phyloP scores from a whole-genome alignment of 2,329 filamentous ascomycete genomes.

The Eurotiales sp. region DNA sequence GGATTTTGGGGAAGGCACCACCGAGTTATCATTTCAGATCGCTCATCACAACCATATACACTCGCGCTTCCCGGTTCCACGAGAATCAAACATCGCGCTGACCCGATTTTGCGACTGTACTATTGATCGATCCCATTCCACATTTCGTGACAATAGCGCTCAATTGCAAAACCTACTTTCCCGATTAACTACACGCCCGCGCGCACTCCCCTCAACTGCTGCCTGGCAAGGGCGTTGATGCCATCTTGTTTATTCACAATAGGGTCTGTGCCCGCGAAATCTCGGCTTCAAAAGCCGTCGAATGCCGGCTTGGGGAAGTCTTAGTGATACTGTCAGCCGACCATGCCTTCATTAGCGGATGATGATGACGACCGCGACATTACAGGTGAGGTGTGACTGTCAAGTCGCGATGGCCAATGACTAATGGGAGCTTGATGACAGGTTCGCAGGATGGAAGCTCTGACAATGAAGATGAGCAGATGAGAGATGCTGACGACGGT shows the following conservation, averaged over 20 bases:
- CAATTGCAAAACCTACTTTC: background rate
- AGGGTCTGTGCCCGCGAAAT: background rate
- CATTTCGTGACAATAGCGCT: background rate
- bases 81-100: background rate
- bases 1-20: background rate
- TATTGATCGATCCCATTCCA: background rate
- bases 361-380: slow-evolving; percentile 19
- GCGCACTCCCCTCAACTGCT: background rate
- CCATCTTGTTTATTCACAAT: background rate
- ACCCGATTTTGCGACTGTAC: background rate
- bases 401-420: background rate
- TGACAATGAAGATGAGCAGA: slow-evolving; percentile 47
- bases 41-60: background rate
- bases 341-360: slow-evolving; percentile 34
- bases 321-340: background rate
- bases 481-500: slow-evolving; percentile 38
- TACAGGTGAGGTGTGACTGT: slow-evolving; percentile 8
- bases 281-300: background rate
- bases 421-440: slow-evolving; percentile 16
- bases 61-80: background rate
- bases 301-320: background rate
- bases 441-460: slow-evolving; percentile 48
- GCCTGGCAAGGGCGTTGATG: background rate
- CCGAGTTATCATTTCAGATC: too few relatives aligned
- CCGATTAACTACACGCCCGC: background rate